Base-by-base conservation (phyloP, 1,284 basidiomycete genomes). In the Ceraceosorus bombacis region DNA sequence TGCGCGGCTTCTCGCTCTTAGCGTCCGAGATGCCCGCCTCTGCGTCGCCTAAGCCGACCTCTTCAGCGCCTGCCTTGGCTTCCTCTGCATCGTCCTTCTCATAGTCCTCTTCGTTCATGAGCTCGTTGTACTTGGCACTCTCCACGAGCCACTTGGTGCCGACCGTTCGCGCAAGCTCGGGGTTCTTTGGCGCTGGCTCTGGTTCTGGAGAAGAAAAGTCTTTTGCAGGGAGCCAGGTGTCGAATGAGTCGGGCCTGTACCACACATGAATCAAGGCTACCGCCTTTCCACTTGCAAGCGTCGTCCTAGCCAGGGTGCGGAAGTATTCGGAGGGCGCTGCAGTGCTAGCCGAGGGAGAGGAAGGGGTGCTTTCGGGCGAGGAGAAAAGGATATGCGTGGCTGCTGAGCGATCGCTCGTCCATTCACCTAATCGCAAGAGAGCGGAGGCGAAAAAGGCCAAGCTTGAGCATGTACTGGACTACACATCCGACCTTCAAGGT, bases 171-270 rank as follows among this genome's bases (percentile, higher is more conserved):
- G 68, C 64, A 48, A 63, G 62, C 55, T 66, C 69, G 9, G 43
- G 15, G 27, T 38, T 12, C 43, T 54, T 58, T 46, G 43, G 54
- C 49, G 49, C 41, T n/a, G 74, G 74, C 37, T 70, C 76, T 3
- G 74, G 71, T 55, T 77, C 75, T 1, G 74, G 74, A 9, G 70
- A 68, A 39, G 73, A 67, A 66, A 77, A 77, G 59, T 73, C 73
- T 48, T 66, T 62, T 38, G 73, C 72, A 1, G 76, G 74, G 5
- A 77, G 66, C 76, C 76, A 77, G n/a, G 74, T 75, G 58, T 77
- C 76, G 65, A 76, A 76, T n/a, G 76, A 77, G 60, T 77, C 74
- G 37, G 76, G 76, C 7, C 76, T 66, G 64, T 77, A 77, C 76
- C 76, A 77, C 37, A 77, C 76, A 60, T 77, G 76, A 49, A 77